phyloP scores from a whole-genome alignment of 805 yeast genomes.

The Cyberlindnera veronae region DNA sequence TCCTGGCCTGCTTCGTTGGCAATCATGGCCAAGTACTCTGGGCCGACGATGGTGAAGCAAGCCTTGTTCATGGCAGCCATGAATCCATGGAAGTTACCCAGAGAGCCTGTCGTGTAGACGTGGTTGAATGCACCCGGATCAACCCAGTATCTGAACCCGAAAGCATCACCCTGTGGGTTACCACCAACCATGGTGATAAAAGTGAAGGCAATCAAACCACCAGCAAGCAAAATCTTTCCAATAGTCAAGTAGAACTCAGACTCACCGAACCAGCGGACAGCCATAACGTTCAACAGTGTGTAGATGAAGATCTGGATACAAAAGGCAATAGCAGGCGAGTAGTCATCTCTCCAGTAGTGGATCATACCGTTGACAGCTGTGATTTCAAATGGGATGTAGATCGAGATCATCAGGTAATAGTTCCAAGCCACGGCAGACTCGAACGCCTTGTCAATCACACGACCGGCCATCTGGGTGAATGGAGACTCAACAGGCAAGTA shows the following conservation, averaged over 20 bases:
- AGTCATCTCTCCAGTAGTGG: constrained; percentile 61
- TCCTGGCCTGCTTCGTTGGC: constrained; percentile 74
- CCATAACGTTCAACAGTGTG: constrained; percentile 59
- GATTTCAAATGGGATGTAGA: constrained; percentile 60
- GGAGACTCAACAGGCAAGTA: constrained; percentile 61
- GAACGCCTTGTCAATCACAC: constrained; percentile 62
- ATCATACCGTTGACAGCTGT: constrained; percentile 61
- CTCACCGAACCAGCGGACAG: constrained; percentile 76
- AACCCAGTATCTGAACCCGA: constrained; percentile 56
- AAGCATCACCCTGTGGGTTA: constrained; percentile 63
- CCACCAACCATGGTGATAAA: constrained; percentile 86
- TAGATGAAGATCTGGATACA: constrained; percentile 62
- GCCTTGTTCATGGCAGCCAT: constrained; percentile 68
- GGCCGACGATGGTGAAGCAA: constrained; percentile 75
- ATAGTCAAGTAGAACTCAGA: constrained; percentile 73
- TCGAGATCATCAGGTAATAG: constrained; percentile 52
- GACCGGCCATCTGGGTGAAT: constrained; percentile 57
- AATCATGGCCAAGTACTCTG: constrained; percentile 78
- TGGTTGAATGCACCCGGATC: constrained; percentile 54
- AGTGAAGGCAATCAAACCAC: constrained; percentile 69
- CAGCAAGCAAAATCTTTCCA: constrained; percentile 66
- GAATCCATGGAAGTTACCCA: constrained; percentile 68
- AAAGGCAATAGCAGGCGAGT: constrained; percentile 47
- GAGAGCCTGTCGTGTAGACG: constrained; percentile 47
- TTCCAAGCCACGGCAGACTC: constrained; percentile 70